Base-by-base conservation (phyloP, 768 basidiomycete genomes). In the Tylopilus felleus region DNA sequence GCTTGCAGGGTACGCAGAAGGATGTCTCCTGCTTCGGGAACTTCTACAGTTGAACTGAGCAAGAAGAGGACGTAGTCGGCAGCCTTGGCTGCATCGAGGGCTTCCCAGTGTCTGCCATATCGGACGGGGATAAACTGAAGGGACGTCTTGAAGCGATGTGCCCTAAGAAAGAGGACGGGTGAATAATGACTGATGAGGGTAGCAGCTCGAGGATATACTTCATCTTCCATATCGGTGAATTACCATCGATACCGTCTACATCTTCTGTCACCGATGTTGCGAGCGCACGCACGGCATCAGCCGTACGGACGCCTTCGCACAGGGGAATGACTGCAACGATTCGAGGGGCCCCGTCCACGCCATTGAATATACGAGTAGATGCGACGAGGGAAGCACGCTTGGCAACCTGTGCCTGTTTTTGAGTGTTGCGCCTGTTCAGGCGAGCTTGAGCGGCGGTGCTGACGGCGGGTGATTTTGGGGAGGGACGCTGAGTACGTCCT, bases 41-140 rank as follows among this genome's bases (percentile, higher is more conserved):
- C 96, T 70, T 98, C 95, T 12, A 86, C 74, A 5, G 78, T 77
- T 39, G 89, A 81, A 2, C 94, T 97, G 27, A 98, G 77, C 2
- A 87, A 78, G 55, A 97, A 84, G 19, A 97, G 78, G 42, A 93
- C 85, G 65, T 96, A 98, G 71, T 98, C 95, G 10, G 93, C 90
- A 3, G 83, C 88, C 65, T 92, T 86, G 64, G 86, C 88, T 0
- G 86, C 87, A 63, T 97, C 93, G 36, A 98, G 78, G 5, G 89
- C 80, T 3, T 82, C 79, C 69, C 91, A 96, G 47, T 90, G 79
- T 43, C 74, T 76, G 52, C 81, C 79, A 62, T 90, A 87, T 2
- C 80, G 83, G 2, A 96, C 76, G 39, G 84, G 84, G 49, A 93
- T 77, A 70, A 97, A 90, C 64, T 97, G 94, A 4, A 98, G 75